phyloP scores from a whole-genome alignment of 2,329 filamentous ascomycete species.

The Chrysosporium keratinophilum region DNA sequence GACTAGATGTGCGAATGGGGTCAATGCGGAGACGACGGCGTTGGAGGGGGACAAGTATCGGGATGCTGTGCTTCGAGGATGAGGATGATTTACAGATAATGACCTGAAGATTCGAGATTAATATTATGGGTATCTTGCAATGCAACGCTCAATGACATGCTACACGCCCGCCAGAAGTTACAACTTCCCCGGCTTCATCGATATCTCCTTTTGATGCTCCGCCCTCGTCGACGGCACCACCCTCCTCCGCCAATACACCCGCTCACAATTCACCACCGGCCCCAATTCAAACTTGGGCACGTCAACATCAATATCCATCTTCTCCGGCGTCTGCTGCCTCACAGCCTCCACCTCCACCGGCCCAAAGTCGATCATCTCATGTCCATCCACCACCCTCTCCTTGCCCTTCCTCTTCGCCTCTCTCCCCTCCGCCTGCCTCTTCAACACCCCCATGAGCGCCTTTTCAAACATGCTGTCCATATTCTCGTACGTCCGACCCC shows the following conservation, averaged over 20 bases:
- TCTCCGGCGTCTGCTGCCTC: not conserved
- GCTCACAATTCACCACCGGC: conserved; percentile 51
- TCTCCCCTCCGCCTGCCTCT: conserved; percentile 28
- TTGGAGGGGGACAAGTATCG: conserved; percentile 37
- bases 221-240: not conserved
- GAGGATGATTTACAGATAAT: not conserved
- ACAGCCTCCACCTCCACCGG: conserved; percentile 19
- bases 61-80: not conserved
- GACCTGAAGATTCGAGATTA: not conserved
- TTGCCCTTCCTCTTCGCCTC: conserved; percentile 14
- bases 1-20: conserved; percentile 40
- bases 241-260: conserved; percentile 38
- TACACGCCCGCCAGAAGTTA: not conserved
- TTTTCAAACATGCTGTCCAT: conserved; percentile 47
- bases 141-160: conserved; percentile 4
- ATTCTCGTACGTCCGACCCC: conserved; percentile 30
- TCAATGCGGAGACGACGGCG: conserved; percentile 53
- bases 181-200: not conserved
- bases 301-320: not conserved
- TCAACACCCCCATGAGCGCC: conserved; percentile 43
- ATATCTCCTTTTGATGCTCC: not conserved
- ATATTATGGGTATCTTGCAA: conserved; percentile 7
- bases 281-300: conserved; percentile 33
- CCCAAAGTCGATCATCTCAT: conserved; percentile 25
- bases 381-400: conserved; percentile 17